phyloP scores from a whole-genome alignment of 2,329 filamentous ascomycete genomes.

The Emmonsia crescens region DNA sequence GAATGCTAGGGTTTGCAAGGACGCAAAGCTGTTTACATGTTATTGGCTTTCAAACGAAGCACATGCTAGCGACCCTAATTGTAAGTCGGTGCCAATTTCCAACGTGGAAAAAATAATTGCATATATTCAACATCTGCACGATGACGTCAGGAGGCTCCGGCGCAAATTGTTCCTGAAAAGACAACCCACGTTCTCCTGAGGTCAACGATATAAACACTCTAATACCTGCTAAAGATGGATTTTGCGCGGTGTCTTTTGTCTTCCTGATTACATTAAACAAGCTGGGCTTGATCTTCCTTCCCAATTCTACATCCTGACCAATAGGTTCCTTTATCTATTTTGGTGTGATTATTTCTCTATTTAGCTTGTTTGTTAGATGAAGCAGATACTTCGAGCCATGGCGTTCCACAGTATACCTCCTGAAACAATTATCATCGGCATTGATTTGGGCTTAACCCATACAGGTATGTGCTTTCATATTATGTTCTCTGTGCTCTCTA shows the following conservation, averaged over 20 bases:
- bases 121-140: background rate
- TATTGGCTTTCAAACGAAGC: constrained; percentile 1
- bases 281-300: background rate
- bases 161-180: background rate
- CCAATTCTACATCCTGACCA: background rate
- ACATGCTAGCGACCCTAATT: background rate
- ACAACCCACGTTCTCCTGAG: background rate
- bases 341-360: background rate
- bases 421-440: constrained; percentile 2
- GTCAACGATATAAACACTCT: background rate
- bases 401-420: background rate
- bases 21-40: background rate
- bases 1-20: background rate
- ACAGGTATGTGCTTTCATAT: background rate
- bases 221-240: background rate
- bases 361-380: background rate
- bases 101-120: background rate
- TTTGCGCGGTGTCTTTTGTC: background rate
- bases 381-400: background rate
- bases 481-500: background rate
- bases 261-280: background rate
- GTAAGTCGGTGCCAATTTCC: background rate
- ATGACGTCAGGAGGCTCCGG: background rate
- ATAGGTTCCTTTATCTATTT: background rate
- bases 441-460: constrained; percentile 2